Evolutionary conservation across 2,329 filamentous ascomycete species (phyloP), one percentile per base, ranked within the genome.

Genomic region (Cadophora gregata): DNA sequence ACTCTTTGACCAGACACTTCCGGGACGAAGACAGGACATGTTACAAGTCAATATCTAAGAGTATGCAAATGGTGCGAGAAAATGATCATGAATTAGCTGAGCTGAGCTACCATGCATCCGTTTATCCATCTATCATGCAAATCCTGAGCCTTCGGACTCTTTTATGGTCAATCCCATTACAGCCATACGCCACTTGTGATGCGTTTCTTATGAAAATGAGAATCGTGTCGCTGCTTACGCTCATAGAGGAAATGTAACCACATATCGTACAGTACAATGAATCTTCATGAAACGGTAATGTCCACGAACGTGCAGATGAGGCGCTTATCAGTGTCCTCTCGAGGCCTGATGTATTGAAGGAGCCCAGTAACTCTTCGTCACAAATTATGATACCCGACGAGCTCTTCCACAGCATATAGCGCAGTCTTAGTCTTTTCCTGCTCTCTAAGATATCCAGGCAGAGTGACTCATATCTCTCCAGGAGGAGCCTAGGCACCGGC

Each of bases 111-210:
- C 4, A 29, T 59, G 33, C 25, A 60, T 48, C 21, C 25, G 25
- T 58, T n/a, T n/a, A n/a, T n/a, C 53, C 19, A 31, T 25, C 55
- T 58, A 47, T 31, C 8, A 47, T 48, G 42, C 24, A 31, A 19
- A 60, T 42, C 55, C 31, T 36, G 29, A 58, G 58, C 38, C 24
- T 24, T 16, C 58, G 16, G 58, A 24, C 38, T 60, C 38, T 47
- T 60, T 19, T 48, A 9, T 31, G 16, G 42, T 47, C 48, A 19
- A 50, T 6, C 7, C 31, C 31, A 2, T 38, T 16, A n/a, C 24
- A 25, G 19, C 24, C 25, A 19, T 29, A n/a, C 24, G 58, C 58
- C 58, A 48, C 48, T 16, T 38, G n/a, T 24, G 16, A 27, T 31
- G 55, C 25, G n/a, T 24, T 60, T 38, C 38, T n/a, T n/a, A 31